Percentiles rank a stretch among this genome's conserved stretches.
Conservation (phyloP, 176 grass and related monocot genomes). For the Carex pumila region DNA sequence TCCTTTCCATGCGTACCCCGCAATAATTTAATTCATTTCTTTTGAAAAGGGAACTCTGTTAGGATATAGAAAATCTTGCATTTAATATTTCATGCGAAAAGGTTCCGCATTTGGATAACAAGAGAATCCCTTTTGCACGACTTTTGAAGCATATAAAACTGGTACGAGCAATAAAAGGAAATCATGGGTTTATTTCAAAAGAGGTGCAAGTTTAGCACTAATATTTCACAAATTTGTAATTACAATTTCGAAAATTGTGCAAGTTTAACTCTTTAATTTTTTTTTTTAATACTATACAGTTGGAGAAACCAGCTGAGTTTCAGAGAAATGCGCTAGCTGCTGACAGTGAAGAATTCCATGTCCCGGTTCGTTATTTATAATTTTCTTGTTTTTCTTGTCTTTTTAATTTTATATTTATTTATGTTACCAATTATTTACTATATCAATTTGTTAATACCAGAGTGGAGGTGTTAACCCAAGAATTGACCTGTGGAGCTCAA, state of each 20-base stretch:
- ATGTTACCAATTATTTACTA: background rate
- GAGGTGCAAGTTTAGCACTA: conserved; percentile 8
- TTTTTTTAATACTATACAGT: conserved; percentile 32
- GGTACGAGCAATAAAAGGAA: background rate
- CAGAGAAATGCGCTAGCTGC: conserved; percentile 42
- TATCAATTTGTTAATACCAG: conserved; percentile 33
- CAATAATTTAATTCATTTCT: background rate
- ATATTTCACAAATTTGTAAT: background rate
- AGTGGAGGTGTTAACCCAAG: conserved; percentile 46
- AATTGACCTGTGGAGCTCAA: conserved; percentile 57
- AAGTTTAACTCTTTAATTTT: background rate
- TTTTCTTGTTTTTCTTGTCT: background rate
- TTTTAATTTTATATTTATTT: background rate
- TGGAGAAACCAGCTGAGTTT: conserved; percentile 58
- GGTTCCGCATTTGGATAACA: background rate
- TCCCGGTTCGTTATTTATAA: conserved; percentile 39
- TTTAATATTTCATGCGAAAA: conserved; percentile 5
- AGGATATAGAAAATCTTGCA: background rate
- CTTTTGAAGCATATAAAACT: background rate
- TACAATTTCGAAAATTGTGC: too few relatives aligned
- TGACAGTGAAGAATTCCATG: conserved; percentile 37
- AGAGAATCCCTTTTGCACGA: conserved; percentile 17
- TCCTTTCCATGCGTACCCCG: background rate
- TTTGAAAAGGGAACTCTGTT: background rate
- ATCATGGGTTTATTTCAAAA: conserved; percentile 1